Evolutionary conservation across 306 rosid genomes (phyloP).

Genomic region (Trichosanthes cucumerina): DNA sequence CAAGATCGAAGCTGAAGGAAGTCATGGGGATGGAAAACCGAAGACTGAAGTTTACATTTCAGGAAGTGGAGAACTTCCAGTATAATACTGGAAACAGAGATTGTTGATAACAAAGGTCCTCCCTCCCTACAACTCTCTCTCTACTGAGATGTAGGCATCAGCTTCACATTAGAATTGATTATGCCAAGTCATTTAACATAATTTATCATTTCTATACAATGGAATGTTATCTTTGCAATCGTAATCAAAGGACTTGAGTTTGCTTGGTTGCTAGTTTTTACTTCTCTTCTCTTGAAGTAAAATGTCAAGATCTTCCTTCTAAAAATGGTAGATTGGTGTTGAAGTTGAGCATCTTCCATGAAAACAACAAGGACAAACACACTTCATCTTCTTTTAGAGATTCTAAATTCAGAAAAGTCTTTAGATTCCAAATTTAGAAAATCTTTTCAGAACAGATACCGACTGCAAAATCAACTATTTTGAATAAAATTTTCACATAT

Average conservation of each 20-base stretch:
- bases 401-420: neutral
- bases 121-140: neutral
- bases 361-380: neutral
- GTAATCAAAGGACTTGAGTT: neutral
- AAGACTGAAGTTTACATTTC: conserved; percentile 27
- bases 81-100: conserved; percentile 9
- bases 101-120: neutral
- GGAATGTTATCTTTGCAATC: neutral
- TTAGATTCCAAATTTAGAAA: neutral
- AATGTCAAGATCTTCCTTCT: neutral
- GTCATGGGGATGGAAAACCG: conserved; percentile 19
- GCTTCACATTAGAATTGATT: conserved; percentile 4
- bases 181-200: neutral
- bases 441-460: neutral
- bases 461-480: neutral
- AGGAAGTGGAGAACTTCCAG: conserved; percentile 42
- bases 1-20: conserved; percentile 43
- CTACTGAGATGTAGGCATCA: neutral
- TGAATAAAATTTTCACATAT: neutral
- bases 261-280: neutral
- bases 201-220: neutral
- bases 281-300: neutral
- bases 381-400: neutral
- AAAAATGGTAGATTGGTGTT: neutral
- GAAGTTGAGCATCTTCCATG: neutral